Evolutionary conservation across 2,329 filamentous ascomycete species (phyloP).

Genomic region (Fusarium proliferatum): DNA sequence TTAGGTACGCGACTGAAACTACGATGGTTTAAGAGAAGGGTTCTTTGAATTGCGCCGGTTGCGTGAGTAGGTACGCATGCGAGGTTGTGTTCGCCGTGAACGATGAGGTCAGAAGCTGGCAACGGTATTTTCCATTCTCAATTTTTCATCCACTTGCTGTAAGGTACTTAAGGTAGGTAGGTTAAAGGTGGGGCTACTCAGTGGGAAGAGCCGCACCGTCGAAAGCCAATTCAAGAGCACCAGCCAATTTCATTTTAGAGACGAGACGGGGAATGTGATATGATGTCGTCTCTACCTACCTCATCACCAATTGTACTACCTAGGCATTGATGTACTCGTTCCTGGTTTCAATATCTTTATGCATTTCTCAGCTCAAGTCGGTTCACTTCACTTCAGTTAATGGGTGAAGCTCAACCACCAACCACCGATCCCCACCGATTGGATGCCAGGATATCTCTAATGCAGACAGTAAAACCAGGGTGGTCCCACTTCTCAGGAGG

Average conservation of each 20-base stretch:
- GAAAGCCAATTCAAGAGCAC: background rate
- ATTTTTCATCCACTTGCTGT: slow-evolving; percentile 24
- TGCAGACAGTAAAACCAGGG: background rate
- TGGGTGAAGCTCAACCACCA: background rate
- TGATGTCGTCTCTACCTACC: background rate
- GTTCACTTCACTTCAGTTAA: background rate
- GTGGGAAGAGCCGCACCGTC: background rate
- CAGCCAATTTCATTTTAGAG: background rate
- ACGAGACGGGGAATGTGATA: background rate
- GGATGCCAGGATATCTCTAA: background rate
- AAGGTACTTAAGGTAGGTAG: background rate
- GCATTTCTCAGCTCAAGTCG: background rate
- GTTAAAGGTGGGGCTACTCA: slow-evolving; percentile 3
- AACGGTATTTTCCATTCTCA: background rate
- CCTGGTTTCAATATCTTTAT: background rate
- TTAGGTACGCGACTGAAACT: background rate
- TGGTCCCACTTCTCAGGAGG: slow-evolving; percentile 10
- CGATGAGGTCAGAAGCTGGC: slow-evolving; percentile 36
- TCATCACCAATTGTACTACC: background rate
- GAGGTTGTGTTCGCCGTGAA: background rate
- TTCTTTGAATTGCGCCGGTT: background rate
- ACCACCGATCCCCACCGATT: background rate
- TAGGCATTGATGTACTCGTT: background rate
- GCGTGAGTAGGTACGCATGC: background rate
- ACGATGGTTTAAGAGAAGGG: background rate